Conservation (phyloP, 208 protist species). For the Crithidia expoeki region DNA sequence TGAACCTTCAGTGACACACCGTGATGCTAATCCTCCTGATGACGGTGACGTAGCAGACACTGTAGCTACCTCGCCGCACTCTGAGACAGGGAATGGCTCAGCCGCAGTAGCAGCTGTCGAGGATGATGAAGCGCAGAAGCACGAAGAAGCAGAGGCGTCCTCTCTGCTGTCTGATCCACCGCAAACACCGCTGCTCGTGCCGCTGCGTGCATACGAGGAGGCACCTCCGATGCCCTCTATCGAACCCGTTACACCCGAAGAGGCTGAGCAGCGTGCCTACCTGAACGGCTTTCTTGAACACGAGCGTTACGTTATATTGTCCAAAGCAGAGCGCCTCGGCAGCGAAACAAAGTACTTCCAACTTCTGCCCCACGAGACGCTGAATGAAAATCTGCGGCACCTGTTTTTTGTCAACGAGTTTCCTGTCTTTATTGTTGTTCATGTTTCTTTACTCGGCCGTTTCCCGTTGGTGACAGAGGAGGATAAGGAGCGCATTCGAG, state of each 20-base stretch:
- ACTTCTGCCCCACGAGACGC: conserved; percentile 52
- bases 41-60: too few species aligned
- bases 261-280: conserved; percentile 33
- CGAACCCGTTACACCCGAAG: conserved; percentile 20
- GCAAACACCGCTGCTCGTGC: conserved; percentile 4
- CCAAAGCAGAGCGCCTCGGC: conserved; percentile 74
- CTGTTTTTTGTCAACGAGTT: conserved; percentile 91
- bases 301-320: conserved; percentile 54
- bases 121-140: too few species aligned
- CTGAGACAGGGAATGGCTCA: too few species aligned
- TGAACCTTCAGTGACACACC: too few species aligned
- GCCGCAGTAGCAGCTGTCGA: too few species aligned
- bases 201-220: conserved; percentile 29
- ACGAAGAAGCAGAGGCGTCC: background rate
- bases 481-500: conserved; percentile 73
- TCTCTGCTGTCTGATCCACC: background rate
- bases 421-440: conserved; percentile 79
- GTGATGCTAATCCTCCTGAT: too few species aligned
- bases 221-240: conserved; percentile 22
- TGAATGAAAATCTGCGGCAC: conserved; percentile 76
- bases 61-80: too few species aligned
- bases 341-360: conserved; percentile 64
- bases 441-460: conserved; percentile 29
- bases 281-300: conserved; percentile 41
- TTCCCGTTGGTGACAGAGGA: conserved; percentile 74